Base-by-base conservation (phyloP, 2,329 filamentous ascomycete genomes). In the Sphaerulina musiva region DNA sequence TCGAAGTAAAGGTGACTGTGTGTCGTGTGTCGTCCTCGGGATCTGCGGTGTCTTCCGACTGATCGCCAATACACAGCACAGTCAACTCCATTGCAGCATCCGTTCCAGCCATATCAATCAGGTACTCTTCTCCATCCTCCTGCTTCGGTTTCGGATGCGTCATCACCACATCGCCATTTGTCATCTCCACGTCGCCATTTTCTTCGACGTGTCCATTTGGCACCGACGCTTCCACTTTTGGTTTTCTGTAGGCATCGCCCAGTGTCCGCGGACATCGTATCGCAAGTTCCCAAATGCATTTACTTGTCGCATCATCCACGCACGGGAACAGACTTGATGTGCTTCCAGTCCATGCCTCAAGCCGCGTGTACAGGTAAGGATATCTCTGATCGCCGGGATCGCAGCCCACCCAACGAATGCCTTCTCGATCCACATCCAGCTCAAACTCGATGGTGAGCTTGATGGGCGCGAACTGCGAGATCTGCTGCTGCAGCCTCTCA, bases 291-390 rank as follows among this genome's bases (percentile, higher is more conserved):
- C 93, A 98, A 9, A 85, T 84, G 66, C 86, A 92, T 53, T 89
- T 81, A 54, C 87, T 85, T 34, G 84, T 83, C 23, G 86, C 82
- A 67, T 95, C 87, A 68, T 98, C 93, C 49, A 97, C 79, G 69
- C 93, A 97, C 0, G 93, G 93, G 65, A 98, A 98, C 26, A 97
- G 82, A 62, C 86, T 91, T 45, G 85, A 92, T 1, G 89, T 85
- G 14, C 83, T 85, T 31, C 91, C 90, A 0, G 89, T 83, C 57
- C 87, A 85, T 41, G 86, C 76, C 2, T 85, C 87, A 66, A 92
- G 90, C 40, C 85, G 85, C 0, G 92, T 95, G 70, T 95, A 98
- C 46, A 88, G 84, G 73, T 98, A 92, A 0, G 93, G 90, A 69
- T 91, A 98, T 57, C 91, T 82, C 53, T 78, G 78, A 68, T 96